phyloP scores from a whole-genome alignment of 2,329 filamentous ascomycete species.

The Aureobasidium subglaciale region DNA sequence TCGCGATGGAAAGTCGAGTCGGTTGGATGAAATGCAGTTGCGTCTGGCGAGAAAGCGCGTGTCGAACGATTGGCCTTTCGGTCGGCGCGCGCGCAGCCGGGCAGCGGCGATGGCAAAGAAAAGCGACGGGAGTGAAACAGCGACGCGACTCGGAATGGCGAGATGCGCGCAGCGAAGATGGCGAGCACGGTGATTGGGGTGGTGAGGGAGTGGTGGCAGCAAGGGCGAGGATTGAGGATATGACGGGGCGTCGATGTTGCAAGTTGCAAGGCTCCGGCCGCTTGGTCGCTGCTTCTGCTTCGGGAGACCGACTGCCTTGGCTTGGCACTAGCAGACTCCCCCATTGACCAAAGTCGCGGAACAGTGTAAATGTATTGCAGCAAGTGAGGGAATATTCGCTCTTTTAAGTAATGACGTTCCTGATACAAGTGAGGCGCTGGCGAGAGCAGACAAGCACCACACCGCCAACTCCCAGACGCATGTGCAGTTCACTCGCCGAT shows the following conservation, averaged over 20 bases:
- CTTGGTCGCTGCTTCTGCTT: not conserved
- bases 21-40: not conserved
- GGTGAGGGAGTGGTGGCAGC: not conserved
- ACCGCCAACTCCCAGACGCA: no score
- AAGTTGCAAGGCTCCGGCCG: not conserved
- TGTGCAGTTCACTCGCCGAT: no score
- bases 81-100: slow-evolving; percentile 13
- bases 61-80: slow-evolving; percentile 13
- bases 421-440: not conserved
- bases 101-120: slow-evolving; percentile 1
- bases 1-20: not conserved
- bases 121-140: not conserved
- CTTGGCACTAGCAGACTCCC: no score
- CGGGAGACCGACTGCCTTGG: not conserved
- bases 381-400: no score
- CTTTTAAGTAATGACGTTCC: not conserved
- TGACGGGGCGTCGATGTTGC: slow-evolving; percentile 10
- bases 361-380: no score
- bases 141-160: not conserved
- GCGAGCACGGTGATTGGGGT: not conserved
- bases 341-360: not conserved
- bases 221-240: slow-evolving; percentile 8
- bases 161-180: slow-evolving; percentile 4
- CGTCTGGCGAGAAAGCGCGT: slow-evolving; percentile 9
- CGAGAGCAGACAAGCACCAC: not conserved